Conservation (phyloP, 139 green algal species). For the Monoraphidium neglectum region DNA sequence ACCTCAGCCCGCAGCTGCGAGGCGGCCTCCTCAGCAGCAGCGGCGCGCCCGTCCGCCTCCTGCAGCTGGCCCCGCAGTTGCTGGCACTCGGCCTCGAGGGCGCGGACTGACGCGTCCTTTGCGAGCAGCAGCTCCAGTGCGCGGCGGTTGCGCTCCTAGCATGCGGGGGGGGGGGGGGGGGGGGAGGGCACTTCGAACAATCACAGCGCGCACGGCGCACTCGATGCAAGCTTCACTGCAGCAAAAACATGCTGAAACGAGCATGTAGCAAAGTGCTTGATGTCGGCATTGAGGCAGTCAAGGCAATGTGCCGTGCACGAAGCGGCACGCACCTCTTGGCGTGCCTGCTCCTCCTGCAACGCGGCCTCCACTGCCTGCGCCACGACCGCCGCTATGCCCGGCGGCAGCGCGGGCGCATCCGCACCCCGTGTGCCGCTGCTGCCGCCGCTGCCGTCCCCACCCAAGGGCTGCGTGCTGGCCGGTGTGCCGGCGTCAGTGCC, state of each 20-base stretch:
- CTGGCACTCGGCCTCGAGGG: slow-evolving; percentile 23
- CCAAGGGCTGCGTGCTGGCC: slow-evolving; percentile 5
- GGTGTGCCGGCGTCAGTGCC: neutral
- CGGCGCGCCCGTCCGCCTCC: slow-evolving; percentile 10
- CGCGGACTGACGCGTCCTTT: slow-evolving; percentile 40
- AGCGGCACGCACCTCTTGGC: slow-evolving; percentile 11
- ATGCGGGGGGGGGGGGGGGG: too few species aligned
- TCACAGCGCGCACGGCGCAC: too few species aligned
- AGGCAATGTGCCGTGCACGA: neutral
- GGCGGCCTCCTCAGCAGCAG: slow-evolving; percentile 1
- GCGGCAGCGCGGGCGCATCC: slow-evolving; percentile 20
- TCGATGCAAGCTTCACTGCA: neutral
- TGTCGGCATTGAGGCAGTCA: neutral
- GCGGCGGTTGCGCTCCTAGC: slow-evolving; percentile 30
- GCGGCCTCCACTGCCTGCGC: slow-evolving; percentile 33
- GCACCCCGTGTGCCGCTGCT: slow-evolving; percentile 25
- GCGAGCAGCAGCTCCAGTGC: slow-evolving; percentile 49
- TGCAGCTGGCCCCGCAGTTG: slow-evolving; percentile 6
- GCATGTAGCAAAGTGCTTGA: neutral
- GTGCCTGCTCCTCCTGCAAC: slow-evolving; percentile 31
- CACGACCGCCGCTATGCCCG: slow-evolving; percentile 31
- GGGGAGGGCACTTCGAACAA: neutral
- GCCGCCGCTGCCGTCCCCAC: slow-evolving; percentile 10
- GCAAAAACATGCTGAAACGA: neutral
- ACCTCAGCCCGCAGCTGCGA: neutral